Base-by-base conservation (phyloP, 768 basidiomycete genomes). In the Trametes maxima region DNA sequence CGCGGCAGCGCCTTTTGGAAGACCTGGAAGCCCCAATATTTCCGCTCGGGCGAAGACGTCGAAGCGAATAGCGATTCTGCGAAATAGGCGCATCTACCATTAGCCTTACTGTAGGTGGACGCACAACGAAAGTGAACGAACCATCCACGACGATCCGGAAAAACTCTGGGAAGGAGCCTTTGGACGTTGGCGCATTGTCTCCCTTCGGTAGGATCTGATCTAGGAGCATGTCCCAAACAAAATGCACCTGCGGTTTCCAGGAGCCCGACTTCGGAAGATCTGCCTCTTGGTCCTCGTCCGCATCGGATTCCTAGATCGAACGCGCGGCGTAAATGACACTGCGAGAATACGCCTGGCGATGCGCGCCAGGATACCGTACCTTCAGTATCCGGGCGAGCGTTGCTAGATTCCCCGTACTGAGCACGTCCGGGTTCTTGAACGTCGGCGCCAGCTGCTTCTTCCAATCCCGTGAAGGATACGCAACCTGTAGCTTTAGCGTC, bases 11-110 rank as follows among this genome's bases (percentile, higher is more conserved):
- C 86, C 64, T 85, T 89, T 68, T 88, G 85, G 76, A 98, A 92
- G 19, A 96, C 83, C 67, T 90, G 88, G 77, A 98, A 96, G n/a
- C 95, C 96, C 90, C 93, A 95, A 69, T 89, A 93, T 75, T 97
- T 96, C 51, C 94, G 85, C 73, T 95, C 89, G 0, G 89, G 78
- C 0, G 95, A 95, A 0, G 95, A 86, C 19, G 88, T 89, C 7
- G 87, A 78, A 7, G 90, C 86, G 70, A 98, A 97, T 44, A 98
- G 76, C 1, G 92, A 89, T 72, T 96, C 95, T 98, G 67, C 17
- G 39, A 3, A 8, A 17, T 16, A n/a, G 21, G 37, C 33, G 51
- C 48, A 21, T n/a, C 21, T 43, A 36, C 22, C 46, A 37, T 54
- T 52, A 54, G 52, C 37, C 39, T 53, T 52, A 47, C 45, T 64